Evolutionary conservation across 352 stramenopile species (phyloP).

Genomic region (Phytophthora meadii): DNA sequence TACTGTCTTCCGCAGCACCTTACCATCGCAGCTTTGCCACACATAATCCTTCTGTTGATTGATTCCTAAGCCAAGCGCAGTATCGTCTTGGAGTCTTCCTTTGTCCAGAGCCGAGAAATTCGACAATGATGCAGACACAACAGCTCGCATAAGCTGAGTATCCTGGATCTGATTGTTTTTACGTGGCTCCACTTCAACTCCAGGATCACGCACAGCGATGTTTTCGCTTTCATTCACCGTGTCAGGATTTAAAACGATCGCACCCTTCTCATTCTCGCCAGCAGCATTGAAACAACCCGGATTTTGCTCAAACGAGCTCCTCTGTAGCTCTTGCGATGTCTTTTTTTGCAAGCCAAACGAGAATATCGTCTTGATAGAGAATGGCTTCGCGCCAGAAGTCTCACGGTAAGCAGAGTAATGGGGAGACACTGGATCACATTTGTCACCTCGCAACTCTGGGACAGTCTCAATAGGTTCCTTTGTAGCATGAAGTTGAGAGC

Average conservation of each 20-base stretch:
- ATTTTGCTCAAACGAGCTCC: background rate
- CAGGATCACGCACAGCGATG: background rate
- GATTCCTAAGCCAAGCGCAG: constrained; percentile 3
- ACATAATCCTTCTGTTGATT: background rate
- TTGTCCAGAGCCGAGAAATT: background rate
- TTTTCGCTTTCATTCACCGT: background rate
- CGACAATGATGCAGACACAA: constrained; percentile 23
- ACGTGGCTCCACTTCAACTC: background rate
- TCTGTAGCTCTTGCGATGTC: background rate
- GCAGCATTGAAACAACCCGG: background rate
- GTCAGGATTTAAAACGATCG: background rate
- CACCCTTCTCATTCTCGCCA: background rate
- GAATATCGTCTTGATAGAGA: constrained; percentile 22
- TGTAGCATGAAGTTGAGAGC: background rate
- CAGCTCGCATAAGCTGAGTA: background rate
- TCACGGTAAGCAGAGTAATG: background rate
- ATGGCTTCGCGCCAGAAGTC: background rate
- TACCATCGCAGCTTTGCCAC: constrained; percentile 36
- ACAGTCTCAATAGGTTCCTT: background rate
- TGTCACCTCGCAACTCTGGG: background rate
- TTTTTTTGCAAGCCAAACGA: constrained; percentile 12
- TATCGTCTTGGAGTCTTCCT: background rate
- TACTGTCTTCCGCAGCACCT: constrained; percentile 17
- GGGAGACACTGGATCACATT: background rate
- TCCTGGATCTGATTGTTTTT: background rate